Conservation (phyloP, 352 stramenopile species). For the Elongisporangium undulatum region DNA sequence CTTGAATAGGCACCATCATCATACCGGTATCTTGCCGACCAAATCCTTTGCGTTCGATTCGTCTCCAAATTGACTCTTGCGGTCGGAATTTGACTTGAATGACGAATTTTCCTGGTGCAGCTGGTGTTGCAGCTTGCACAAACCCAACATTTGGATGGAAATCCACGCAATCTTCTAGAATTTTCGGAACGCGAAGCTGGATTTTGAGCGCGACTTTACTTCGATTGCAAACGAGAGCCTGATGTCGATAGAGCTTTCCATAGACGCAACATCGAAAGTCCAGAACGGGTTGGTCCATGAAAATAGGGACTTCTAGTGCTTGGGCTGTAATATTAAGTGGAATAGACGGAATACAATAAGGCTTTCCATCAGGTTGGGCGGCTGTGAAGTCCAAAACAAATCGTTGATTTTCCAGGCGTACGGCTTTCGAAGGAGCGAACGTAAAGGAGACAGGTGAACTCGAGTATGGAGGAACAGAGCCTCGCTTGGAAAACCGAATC, state of each 20-base stretch:
- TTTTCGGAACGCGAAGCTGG: constrained; percentile 63
- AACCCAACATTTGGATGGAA: constrained; percentile 86
- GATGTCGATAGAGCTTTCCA: constrained; percentile 83
- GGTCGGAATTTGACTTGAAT: constrained; percentile 75
- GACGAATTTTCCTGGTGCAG: constrained; percentile 31
- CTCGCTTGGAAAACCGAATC: constrained; percentile 30
- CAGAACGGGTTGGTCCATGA: constrained; percentile 25
- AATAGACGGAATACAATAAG: constrained; percentile 5
- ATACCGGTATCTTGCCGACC: constrained; percentile 30
- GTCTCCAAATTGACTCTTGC: constrained; percentile 33
- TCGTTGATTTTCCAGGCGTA: constrained; percentile 22
- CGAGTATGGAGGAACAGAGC: constrained; percentile 48
- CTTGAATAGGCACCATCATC: constrained; percentile 35
- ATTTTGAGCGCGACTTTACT: constrained; percentile 86
- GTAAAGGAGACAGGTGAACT: constrained; percentile 42
- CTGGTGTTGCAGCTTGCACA: constrained; percentile 46
- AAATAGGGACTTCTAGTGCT: constrained; percentile 41
- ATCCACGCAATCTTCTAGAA: constrained; percentile 56
- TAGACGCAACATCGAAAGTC: constrained; percentile 86
- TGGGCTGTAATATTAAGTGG: constrained; percentile 18
- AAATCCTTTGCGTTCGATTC: constrained; percentile 35
- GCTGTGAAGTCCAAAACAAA: constrained; percentile 37
- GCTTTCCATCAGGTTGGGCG: constrained; percentile 5
- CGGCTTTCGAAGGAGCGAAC: constrained; percentile 42
- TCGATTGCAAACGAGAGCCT: constrained; percentile 80